These are phyloP conservation scores for Oryza nivara DNA, from an alignment of 176 grass and related monocot genomes.

Conservation along the genomic window DNA sequence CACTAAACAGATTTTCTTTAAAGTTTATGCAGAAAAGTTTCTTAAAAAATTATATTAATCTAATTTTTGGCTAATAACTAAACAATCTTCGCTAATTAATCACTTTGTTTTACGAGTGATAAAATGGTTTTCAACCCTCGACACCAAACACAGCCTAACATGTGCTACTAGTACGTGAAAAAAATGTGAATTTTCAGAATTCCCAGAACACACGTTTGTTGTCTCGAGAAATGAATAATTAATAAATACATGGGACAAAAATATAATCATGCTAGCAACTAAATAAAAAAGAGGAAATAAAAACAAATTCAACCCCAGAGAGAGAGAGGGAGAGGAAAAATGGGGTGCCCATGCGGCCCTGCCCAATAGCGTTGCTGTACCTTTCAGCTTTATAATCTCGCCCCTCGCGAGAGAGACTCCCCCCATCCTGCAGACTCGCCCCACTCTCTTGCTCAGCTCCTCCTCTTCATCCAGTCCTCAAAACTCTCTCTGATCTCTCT, in stretches of 20 bases:
- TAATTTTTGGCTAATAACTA: too few species aligned
- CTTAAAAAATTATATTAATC: too few species aligned
- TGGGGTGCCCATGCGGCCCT: slow-evolving; percentile 44
- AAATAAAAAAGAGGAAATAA: background rate
- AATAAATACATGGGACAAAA: slow-evolving; percentile 2
- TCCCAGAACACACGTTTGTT: background rate
- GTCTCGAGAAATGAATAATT: slow-evolving; percentile 7
- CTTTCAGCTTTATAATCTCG: slow-evolving; percentile 59
- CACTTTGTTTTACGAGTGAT: too few species aligned
- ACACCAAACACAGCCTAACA: too few species aligned
- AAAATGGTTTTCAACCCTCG: too few species aligned
- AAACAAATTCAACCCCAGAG: slow-evolving; percentile 2
- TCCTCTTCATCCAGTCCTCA: slow-evolving; percentile 1
- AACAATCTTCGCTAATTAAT: too few species aligned
- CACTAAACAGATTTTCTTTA: too few species aligned
- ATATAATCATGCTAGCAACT: background rate
- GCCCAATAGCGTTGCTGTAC: slow-evolving; percentile 53
- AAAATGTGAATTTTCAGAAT: background rate
- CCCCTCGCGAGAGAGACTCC: slow-evolving; percentile 21
- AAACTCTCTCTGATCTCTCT: slow-evolving; percentile 31
- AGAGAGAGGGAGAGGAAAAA: slow-evolving; percentile 26
- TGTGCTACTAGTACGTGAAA: too few species aligned
- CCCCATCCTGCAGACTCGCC: slow-evolving; percentile 19
- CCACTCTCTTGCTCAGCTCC: background rate
- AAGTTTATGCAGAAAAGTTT: too few species aligned